Evolutionary conservation across 257 asterid genomes (phyloP).

Genomic region (Nicotiana attenuata): DNA sequence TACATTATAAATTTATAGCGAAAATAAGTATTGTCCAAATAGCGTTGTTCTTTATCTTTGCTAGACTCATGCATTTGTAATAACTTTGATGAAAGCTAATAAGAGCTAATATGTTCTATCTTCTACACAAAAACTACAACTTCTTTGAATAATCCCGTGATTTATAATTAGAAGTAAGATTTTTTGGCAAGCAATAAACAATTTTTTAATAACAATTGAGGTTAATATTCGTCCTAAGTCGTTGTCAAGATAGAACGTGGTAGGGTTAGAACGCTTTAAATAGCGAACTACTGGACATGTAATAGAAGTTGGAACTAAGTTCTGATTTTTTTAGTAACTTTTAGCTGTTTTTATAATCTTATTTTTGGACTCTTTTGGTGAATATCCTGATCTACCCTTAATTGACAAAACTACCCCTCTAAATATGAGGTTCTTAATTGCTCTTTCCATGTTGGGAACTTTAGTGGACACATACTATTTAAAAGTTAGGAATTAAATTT

Average conservation of each 20-base stretch:
- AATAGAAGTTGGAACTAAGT: background rate
- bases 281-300: background rate
- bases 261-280: background rate
- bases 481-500: conserved; percentile 5
- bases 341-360: background rate
- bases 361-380: background rate
- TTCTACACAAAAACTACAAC: no score
- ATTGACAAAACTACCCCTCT: conserved; percentile 32
- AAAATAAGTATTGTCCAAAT: no score
- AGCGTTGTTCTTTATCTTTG: no score
- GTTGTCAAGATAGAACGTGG: background rate
- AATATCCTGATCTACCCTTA: background rate
- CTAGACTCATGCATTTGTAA: no score
- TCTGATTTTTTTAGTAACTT: background rate
- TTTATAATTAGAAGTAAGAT: no score
- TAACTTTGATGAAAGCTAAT: no score
- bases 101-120: no score
- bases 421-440: conserved; percentile 29
- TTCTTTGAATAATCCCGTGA: no score
- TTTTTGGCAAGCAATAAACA: background rate
- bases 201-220: background rate
- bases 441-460: conserved; percentile 10
- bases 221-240: background rate
- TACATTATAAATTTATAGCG: no score
- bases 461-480: background rate